These are phyloP conservation scores for Neonectria faginata DNA, from an alignment of 2,329 filamentous ascomycete genomes.

Conservation along the genomic window DNA sequence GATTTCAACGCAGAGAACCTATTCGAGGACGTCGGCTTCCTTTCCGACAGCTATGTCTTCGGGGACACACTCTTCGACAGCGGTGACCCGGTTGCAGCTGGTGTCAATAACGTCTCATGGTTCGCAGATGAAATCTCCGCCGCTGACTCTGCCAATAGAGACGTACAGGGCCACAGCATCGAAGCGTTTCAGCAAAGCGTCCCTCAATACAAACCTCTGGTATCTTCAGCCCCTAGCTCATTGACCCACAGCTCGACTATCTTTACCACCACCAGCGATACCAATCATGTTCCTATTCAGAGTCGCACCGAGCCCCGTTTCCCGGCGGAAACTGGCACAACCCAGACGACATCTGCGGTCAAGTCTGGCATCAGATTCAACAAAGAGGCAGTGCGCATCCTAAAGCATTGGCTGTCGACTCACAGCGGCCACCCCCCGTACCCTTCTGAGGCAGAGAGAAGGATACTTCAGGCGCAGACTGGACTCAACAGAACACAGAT, in stretches of 20 bases:
- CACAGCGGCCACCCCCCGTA: conserved; percentile 85
- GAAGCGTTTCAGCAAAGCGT: neutral
- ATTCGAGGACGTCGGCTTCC: conserved; percentile 10
- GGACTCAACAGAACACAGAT: conserved; percentile 83
- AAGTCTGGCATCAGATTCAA: conserved; percentile 61
- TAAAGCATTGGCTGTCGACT: conserved; percentile 82
- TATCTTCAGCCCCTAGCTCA: conserved; percentile 1
- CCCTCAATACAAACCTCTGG: neutral
- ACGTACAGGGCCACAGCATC: neutral
- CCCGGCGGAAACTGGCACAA: neutral
- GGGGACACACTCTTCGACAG: conserved; percentile 3
- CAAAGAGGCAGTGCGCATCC: conserved; percentile 76
- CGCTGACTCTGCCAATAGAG: conserved; percentile 2
- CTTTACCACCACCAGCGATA: neutral
- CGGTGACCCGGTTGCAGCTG: neutral
- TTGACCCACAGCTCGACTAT: neutral
- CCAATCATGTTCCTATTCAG: neutral
- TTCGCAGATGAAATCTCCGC: conserved; percentile 1
- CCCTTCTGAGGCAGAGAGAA: conserved; percentile 84
- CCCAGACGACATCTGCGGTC: neutral
- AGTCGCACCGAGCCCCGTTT: neutral
- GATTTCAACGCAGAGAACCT: conserved; percentile 5
- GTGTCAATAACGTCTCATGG: conserved; percentile 7
- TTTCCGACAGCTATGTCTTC: conserved; percentile 7
- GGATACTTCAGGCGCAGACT: conserved; percentile 77